phyloP scores from a whole-genome alignment of 2,329 filamentous ascomycete genomes.

The Paraphaeosphaeria sporulosa region DNA sequence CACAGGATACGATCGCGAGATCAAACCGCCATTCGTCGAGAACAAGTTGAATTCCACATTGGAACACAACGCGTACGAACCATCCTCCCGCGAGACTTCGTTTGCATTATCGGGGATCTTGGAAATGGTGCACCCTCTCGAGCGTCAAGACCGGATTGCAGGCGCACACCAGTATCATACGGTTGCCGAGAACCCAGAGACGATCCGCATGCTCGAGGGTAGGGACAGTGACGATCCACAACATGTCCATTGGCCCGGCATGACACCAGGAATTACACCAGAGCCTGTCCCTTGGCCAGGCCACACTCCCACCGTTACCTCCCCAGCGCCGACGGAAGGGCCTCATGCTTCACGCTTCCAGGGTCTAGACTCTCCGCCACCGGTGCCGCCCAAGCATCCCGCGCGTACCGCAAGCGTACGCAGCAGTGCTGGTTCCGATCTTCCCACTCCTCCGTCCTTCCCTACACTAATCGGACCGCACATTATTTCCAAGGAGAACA shows the following conservation, averaged over 20 bases:
- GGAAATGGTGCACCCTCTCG: neutral
- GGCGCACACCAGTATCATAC: neutral
- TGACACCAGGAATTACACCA: neutral
- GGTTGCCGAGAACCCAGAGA: conserved; percentile 1
- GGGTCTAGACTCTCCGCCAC: conserved; percentile 14
- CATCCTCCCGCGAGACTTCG: neutral
- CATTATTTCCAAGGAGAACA: conserved; percentile 45
- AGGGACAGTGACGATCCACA: neutral
- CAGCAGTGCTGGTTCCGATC: neutral
- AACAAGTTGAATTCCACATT: conserved; percentile 11
- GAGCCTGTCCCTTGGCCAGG: neutral
- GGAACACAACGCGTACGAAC: conserved; percentile 4
- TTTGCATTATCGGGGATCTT: conserved; percentile 8
- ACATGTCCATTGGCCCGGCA: conserved; percentile 10
- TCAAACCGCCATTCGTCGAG: conserved; percentile 12
- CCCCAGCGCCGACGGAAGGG: conserved; percentile 4
- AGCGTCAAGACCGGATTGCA: neutral
- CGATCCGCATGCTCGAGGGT: neutral
- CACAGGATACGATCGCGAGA: conserved; percentile 29
- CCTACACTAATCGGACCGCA: conserved; percentile 20
- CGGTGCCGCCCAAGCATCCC: conserved; percentile 32
- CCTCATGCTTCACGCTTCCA: neutral
- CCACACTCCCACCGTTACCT: neutral
- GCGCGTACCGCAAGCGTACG: conserved; percentile 18
- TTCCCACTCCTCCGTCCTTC: neutral